phyloP scores from a whole-genome alignment of 768 basidiomycete species.

The Suillus ampliporus region DNA sequence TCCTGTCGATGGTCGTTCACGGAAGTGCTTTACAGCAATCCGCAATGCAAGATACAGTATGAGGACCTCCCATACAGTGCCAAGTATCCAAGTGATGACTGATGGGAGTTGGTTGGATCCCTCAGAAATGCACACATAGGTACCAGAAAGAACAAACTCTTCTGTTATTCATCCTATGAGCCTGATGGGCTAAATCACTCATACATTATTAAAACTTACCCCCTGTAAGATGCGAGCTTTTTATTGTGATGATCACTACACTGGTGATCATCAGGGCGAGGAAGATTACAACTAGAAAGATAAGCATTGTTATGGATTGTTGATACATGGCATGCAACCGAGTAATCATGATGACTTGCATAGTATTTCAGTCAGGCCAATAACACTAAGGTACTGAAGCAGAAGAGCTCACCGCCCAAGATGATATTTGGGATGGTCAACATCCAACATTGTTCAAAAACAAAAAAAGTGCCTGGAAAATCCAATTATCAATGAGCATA shows the following conservation, averaged over 20 bases:
- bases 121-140: neutral
- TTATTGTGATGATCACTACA: neutral
- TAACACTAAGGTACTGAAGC: neutral
- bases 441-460: neutral
- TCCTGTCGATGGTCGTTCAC: neutral
- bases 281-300: neutral
- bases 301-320: neutral
- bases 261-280: neutral
- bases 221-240: neutral
- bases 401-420: neutral
- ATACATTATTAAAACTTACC: neutral
- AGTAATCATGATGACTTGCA: neutral
- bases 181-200: neutral
- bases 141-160: neutral
- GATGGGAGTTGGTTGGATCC: too few species aligned
- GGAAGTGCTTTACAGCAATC: neutral
- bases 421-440: neutral
- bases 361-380: neutral
- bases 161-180: neutral
- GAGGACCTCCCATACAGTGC: neutral
- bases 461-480: neutral
- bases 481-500: neutral
- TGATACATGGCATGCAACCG: conserved; percentile 3
- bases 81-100: neutral
- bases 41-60: neutral